These are phyloP conservation scores for Tricholoma terreum DNA, from an alignment of 768 basidiomycete genomes.

Conservation along the genomic window DNA sequence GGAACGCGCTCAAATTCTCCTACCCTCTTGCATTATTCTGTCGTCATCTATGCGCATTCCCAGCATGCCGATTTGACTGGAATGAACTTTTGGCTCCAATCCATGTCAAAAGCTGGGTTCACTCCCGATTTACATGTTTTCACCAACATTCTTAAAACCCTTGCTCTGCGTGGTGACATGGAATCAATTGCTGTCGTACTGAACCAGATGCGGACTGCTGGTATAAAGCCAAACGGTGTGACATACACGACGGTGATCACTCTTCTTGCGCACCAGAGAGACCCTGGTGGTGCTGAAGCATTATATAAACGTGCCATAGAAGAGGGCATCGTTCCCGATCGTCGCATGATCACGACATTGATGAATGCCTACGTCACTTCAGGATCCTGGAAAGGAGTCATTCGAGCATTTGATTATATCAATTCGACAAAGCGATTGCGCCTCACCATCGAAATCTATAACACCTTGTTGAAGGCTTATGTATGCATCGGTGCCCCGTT, in stretches of 20 bases:
- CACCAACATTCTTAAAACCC: constrained; percentile 56
- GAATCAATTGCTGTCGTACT: constrained; percentile 47
- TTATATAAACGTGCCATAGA: constrained; percentile 62
- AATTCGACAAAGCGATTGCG: constrained; percentile 31
- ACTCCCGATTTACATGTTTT: constrained; percentile 55
- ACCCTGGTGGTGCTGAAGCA: constrained; percentile 62
- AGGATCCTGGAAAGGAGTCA: constrained; percentile 74
- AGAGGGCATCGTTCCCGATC: constrained; percentile 62
- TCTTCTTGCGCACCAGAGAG: constrained; percentile 59
- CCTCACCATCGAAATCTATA: constrained; percentile 62
- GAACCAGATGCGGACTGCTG: constrained; percentile 56
- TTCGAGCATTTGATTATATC: constrained; percentile 67
- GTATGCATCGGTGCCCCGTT: constrained; percentile 80
- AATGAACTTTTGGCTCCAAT: constrained; percentile 53
- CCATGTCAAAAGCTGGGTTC: constrained; percentile 46
- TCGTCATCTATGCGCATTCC: constrained; percentile 54
- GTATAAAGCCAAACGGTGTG: constrained; percentile 43
- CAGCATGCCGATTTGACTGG: constrained; percentile 43
- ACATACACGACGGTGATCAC: constrained; percentile 68
- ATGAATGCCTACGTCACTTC: constrained; percentile 84
- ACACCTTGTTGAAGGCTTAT: constrained; percentile 81
- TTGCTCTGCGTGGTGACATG: constrained; percentile 55
- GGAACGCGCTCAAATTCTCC: constrained; percentile 37
- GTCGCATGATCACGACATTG: constrained; percentile 61
- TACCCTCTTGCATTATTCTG: constrained; percentile 48